Evolutionary conservation across 306 rosid genomes (phyloP), one percentile per base, ranked within the genome.

Genomic region (Chamaecrista fasciculata): DNA sequence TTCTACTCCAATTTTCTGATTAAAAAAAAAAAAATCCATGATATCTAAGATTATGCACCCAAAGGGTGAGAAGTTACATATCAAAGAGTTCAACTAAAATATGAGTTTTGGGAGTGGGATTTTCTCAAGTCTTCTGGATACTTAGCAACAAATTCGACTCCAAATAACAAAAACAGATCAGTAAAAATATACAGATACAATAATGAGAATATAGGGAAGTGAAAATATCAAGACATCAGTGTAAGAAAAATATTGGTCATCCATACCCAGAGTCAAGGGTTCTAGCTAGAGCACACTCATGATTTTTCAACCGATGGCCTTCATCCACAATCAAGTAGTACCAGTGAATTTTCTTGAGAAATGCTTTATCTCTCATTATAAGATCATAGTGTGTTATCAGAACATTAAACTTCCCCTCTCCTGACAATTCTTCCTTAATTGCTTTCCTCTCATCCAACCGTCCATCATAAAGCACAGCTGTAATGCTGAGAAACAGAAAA

Each of bases 241-340:
- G 9, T 55, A 48, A 62, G 40, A 42, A 4, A 53, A 24, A 58
- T 29, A 73, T 7, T 42, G 21, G 26, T 62, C 25, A 36, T 6
- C 55, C 84, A 61, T 89, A 95, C 99, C 99, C 93, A 49, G 90
- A 69, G 68, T 81, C 96, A 67, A 95, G 91, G 50, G 99, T 95
- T 79, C 81, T 87, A 70, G 99, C 95, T 37, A 95, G 91, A 75
- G 94, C 99, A 79, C 96, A 91, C 62, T 95, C 99, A 2, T 87
- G 95, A 84, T 95, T 95, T 86, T 95, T 95, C 82, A 91, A 81
- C 73, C 99, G 82, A 80, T 95, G 99, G 60, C 99, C 99, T 95
- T 95, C 99, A 67, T 95, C 99, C 40, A 95, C 99, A 63, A 95
- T 91, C 85, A 95, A 79, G 93, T 95, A 95, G 78, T 4, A 43